Evolutionary conservation across 148 eudicot genomes (phyloP).

Genomic region (Rhododendron simsii): DNA sequence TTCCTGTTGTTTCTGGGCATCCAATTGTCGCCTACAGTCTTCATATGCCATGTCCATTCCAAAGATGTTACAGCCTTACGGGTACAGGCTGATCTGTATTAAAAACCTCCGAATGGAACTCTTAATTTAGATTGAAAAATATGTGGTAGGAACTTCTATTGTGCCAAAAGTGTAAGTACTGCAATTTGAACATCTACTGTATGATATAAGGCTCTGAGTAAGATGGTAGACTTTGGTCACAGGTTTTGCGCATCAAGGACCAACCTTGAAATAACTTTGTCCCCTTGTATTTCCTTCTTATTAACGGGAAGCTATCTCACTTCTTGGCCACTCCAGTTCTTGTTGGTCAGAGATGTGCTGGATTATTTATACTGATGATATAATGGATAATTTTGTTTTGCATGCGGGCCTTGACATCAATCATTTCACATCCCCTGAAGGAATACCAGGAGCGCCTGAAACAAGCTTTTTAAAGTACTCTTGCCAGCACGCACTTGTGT

Average conservation of each 20-base stretch:
- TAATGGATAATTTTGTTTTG: conserved; percentile 5
- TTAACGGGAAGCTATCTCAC: too few relatives aligned
- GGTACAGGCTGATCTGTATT: background rate
- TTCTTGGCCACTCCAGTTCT: too few relatives aligned
- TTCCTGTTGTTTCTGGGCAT: background rate
- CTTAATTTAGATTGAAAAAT: too few relatives aligned
- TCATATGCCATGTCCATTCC: background rate
- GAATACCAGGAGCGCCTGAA: too few relatives aligned
- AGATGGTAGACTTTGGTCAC: background rate
- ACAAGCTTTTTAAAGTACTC: too few relatives aligned
- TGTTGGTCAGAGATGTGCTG: too few relatives aligned
- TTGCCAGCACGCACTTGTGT: conserved; percentile 10
- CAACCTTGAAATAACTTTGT: background rate
- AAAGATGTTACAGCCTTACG: background rate
- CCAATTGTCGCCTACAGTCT: background rate
- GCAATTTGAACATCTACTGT: background rate
- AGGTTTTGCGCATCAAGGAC: background rate
- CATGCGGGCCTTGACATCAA: conserved; percentile 17
- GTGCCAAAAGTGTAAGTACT: background rate
- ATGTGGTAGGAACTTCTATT: too few relatives aligned
- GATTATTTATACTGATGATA: background rate
- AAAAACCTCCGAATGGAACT: background rate
- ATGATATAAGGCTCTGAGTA: background rate
- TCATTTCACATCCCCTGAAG: too few relatives aligned
- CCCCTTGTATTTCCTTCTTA: background rate